Conservation (phyloP, 2,329 filamentous ascomycete species). For the Fusarium chuoi region DNA sequence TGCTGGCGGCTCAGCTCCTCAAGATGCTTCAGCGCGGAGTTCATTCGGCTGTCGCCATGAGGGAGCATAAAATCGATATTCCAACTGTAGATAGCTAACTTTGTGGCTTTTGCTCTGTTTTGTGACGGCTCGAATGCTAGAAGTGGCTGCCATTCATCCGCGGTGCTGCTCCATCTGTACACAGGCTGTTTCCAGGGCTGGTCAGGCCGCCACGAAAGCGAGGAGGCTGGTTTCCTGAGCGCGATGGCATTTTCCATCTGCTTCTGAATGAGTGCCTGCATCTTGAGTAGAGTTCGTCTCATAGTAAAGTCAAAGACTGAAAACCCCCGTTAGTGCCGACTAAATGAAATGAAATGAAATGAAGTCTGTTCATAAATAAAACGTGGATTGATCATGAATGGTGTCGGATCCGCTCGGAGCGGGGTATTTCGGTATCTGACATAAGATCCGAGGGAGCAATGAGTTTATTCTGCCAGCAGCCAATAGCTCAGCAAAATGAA, state of each 20-base stretch:
- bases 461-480: not conserved
- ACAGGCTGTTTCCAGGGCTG: not conserved
- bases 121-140: fast-evolving
- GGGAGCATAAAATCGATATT: constrained; percentile 53
- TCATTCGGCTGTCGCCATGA: constrained; percentile 47
- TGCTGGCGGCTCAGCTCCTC: constrained; percentile 4
- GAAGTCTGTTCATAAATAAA: not conserved
- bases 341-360: too few species aligned
- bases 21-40: constrained; percentile 46
- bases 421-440: constrained; percentile 15
- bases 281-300: fast-evolving
- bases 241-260: not conserved
- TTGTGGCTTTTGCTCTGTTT: constrained; percentile 8
- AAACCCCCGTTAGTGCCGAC: fast-evolving
- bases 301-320: fast-evolving
- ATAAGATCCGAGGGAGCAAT: not conserved
- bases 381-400: too few species aligned
- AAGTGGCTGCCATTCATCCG: not conserved
- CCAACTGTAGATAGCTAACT: constrained; percentile 48
- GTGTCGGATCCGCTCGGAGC: not conserved
- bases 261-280: not conserved
- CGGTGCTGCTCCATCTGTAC: not conserved
- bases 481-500: not conserved
- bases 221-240: not conserved
- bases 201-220: not conserved